These are phyloP conservation scores for Emmonsia crescens DNA, from an alignment of 2,329 filamentous ascomycete species.

Conservation along the genomic window DNA sequence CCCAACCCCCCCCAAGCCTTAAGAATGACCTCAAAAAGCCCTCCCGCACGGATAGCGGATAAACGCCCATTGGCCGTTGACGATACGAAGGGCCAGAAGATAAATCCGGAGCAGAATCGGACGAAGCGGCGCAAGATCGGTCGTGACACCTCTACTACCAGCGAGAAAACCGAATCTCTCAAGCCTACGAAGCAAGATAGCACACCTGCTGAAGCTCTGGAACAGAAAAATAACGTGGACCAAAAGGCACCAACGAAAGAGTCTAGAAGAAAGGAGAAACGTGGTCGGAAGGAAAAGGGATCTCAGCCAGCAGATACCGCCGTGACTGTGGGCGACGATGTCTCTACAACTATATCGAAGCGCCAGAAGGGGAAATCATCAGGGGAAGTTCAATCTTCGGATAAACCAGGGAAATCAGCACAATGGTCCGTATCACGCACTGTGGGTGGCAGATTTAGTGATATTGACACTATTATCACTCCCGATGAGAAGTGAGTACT, in stretches of 20 bases:
- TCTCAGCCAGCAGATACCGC: background rate
- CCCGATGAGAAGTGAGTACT: constrained; percentile 42
- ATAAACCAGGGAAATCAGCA: background rate
- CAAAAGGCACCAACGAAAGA: background rate
- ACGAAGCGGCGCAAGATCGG: constrained; percentile 5
- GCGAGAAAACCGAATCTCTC: background rate
- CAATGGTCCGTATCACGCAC: constrained; percentile 8
- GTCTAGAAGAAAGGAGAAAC: background rate
- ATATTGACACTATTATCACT: constrained; percentile 48
- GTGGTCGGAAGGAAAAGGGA: background rate
- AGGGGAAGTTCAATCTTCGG: background rate
- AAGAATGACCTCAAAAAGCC: background rate
- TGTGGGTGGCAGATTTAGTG: constrained; percentile 44
- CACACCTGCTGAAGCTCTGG: background rate
- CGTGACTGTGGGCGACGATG: background rate
- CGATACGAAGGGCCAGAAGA: constrained; percentile 1
- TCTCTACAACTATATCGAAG: background rate
- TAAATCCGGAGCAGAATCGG: background rate
- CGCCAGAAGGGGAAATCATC: background rate
- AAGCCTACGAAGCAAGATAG: background rate
- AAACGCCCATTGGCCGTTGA: constrained; percentile 4
- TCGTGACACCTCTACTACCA: background rate
- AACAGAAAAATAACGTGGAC: background rate
- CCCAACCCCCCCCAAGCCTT: background rate
- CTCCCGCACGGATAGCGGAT: background rate